Conservation (phyloP, 352 stramenopile species). For the Pythium pyrilobum region DNA sequence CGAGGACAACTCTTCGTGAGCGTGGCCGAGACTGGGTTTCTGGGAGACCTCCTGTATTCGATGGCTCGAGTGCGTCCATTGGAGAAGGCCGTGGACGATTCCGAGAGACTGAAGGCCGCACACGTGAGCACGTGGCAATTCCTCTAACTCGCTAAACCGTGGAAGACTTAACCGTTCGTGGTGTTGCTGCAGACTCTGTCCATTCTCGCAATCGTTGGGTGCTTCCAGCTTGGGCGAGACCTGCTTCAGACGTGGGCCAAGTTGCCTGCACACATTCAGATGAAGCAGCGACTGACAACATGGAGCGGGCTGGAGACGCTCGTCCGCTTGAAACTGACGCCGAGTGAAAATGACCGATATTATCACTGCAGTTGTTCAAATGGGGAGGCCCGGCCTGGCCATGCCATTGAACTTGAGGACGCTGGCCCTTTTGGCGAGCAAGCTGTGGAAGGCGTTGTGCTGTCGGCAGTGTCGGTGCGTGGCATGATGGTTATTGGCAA, state of each 20-base stretch:
- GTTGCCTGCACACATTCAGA: slow-evolving; percentile 9
- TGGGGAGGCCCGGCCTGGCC: background rate
- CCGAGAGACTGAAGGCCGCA: background rate
- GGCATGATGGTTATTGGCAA: too few relatives aligned
- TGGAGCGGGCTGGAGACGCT: slow-evolving; percentile 6
- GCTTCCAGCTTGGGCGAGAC: background rate
- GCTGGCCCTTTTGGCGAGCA: slow-evolving; percentile 9
- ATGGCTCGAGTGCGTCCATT: slow-evolving; percentile 37
- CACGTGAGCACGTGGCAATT: too few relatives aligned
- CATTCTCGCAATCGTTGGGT: background rate
- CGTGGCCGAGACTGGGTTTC: slow-evolving; percentile 12
- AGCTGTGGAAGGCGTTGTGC: background rate
- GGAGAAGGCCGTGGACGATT: background rate
- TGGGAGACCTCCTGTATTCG: slow-evolving; percentile 30
- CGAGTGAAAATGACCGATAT: slow-evolving; percentile 6
- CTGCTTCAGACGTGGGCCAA: slow-evolving; percentile 3
- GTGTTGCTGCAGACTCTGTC: background rate
- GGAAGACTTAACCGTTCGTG: background rate
- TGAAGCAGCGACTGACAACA: background rate
- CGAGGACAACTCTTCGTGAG: slow-evolving; percentile 31
- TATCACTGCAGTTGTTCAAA: background rate
- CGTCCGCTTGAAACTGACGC: background rate
- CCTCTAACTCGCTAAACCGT: too few relatives aligned
- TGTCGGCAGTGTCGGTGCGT: slow-evolving; percentile 11
- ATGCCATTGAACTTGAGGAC: slow-evolving; percentile 9